Base-by-base conservation (phyloP, 2,329 filamentous ascomycete genomes). In the Ophiostoma montium region DNA sequence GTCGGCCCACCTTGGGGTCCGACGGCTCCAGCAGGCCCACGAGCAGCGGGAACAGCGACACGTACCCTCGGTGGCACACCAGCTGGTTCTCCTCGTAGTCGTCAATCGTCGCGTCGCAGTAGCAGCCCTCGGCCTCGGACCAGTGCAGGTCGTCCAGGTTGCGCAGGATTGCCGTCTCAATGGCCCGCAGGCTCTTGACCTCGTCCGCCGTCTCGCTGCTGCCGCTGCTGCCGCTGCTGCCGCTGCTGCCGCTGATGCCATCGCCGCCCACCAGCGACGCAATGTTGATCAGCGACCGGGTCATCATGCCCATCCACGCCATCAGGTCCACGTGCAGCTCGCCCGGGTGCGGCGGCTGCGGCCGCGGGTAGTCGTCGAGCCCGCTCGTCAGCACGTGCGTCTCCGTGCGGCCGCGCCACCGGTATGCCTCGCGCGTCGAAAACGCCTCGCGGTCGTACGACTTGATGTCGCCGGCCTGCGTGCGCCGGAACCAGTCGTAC, bases 281-380 rank as follows among this genome's bases (percentile, higher is more conserved):
- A 57, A 95, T 85, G 57, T 83, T 85, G 58, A 80, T 75, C 49
- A 98, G 76, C n/a, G 84, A 83, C 55, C 83, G 80, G 36, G 86
- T 83, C 86, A 95, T 94, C 69, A 95, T 78, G n/a, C 90, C 92
- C 67, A 98, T 84, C 92, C 92, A 98, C 47, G 86, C 86, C 63
- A 98, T 84, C 48, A 96, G 73, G 65, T 98, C 92, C 30, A 94
- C 82, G 63, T 98, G 90, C 46, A 98, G 75, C 76, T 98, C 92
- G 59, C 87, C 90, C 0, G 92, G 90, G 63, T 95, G 89, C 23
- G 92, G 92, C 13, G 92, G 89, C 64, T 94, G 86, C 9, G 92
- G 76, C 45, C 92, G 86, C 46, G 92, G 92, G 62, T 96, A 98
- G 67, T 98, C 92, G 60, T 98, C 92, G 2, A 98, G 76, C 3